Base-by-base conservation (phyloP, 371 early-diverging fungal genomes). In the Basidiobolus meristosporus region DNA sequence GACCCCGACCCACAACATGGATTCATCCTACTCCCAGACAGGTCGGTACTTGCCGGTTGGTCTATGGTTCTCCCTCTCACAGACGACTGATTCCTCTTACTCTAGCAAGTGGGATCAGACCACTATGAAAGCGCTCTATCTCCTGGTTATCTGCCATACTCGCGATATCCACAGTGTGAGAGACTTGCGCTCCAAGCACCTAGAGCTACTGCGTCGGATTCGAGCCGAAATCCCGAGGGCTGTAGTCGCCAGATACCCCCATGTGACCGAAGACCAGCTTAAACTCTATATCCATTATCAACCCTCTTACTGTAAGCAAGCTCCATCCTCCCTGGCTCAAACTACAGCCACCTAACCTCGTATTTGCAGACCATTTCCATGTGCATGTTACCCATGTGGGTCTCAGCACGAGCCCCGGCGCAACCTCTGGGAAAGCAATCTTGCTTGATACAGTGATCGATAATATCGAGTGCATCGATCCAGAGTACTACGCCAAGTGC, bases 231-330 rank as follows among this genome's bases (percentile, higher is more conserved):
- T 68, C 9, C 46, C 53, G 7, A 32, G 43, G 0, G 47, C 70
- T 14, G 73, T 70, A 0, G 52, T 59, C 15, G 54, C 62, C 31
- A 62, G 58, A 12, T 67, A 57, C 43, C 48, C 54, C 1, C 53
- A 49, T 7, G 50, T 56, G 2, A 32, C 65, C 7, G 44, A 47
- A 2, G 53, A 70, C 34, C 62, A 79, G 38, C 52, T 88, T 11
- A 60, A 80, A 17, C 43, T 85, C 18, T 87, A 75, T 52, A 51
- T 87, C 7, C 89, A 88, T 53, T 87, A 88, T 51, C 83, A 75
- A 41, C 89, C 89, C 1, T 73, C 77, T 3, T 88, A 88, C 50
- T 88, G 69, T 65, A 60, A 62, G 48, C 12, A 11, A 36, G 4
- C 21, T 9, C n/a, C n/a, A n/a, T n/a, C n/a, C n/a, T n/a, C n/a